phyloP scores from a whole-genome alignment of 1,284 basidiomycete species.

The Takashimella tepidaria region DNA sequence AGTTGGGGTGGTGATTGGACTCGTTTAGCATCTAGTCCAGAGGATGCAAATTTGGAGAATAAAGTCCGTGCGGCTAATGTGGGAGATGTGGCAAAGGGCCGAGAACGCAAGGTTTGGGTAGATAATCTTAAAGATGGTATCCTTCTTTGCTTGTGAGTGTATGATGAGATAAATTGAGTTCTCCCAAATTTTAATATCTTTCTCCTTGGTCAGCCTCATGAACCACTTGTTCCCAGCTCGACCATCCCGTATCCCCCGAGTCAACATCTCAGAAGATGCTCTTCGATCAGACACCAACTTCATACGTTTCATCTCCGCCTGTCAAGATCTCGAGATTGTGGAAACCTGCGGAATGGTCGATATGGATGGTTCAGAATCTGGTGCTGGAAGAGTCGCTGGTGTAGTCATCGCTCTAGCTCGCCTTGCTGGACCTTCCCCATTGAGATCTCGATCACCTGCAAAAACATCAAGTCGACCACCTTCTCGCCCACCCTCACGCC shows the following conservation, averaged over 20 bases:
- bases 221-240: slow-evolving; percentile 37
- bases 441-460: slow-evolving; percentile 8
- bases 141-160: slow-evolving; percentile 75
- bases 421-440: slow-evolving; percentile 49
- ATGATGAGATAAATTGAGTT: neutral
- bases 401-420: slow-evolving; percentile 63
- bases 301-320: slow-evolving; percentile 35
- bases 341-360: slow-evolving; percentile 28
- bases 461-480: slow-evolving; percentile 5
- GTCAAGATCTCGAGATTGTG: slow-evolving; percentile 27
- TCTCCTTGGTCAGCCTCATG: slow-evolving; percentile 18
- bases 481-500: slow-evolving; percentile 11
- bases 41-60: slow-evolving; percentile 47
- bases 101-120: slow-evolving; percentile 63
- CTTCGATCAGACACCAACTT: slow-evolving; percentile 31
- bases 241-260: slow-evolving; percentile 30
- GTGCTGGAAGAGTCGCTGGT: slow-evolving; percentile 29
- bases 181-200: neutral
- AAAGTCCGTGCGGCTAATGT: slow-evolving; percentile 49
- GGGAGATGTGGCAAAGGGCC: slow-evolving; percentile 59
- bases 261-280: slow-evolving; percentile 37
- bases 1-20: slow-evolving; percentile 61
- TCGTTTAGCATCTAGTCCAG: slow-evolving; percentile 24
- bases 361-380: slow-evolving; percentile 27
- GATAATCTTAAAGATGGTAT: slow-evolving; percentile 75